Percentiles rank a stretch among this genome's conserved stretches.
Evolutionary conservation across 495 filamentous ascomycete species (phyloP).

Genomic region (Tuber microsphaerosporum): DNA sequence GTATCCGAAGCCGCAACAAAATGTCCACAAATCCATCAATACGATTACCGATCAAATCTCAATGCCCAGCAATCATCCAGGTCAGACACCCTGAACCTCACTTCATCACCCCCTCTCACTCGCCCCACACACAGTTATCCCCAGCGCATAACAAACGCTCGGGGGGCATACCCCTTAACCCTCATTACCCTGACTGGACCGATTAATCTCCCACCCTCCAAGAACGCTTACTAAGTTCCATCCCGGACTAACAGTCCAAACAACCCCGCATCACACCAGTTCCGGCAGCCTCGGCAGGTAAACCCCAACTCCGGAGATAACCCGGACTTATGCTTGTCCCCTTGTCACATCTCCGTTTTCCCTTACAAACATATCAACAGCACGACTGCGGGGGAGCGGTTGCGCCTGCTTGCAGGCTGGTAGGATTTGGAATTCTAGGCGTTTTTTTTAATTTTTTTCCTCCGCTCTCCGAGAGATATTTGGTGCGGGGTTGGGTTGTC

Average conservation of each 20-base stretch:
- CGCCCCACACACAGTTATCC: not conserved
- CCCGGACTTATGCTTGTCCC: not conserved
- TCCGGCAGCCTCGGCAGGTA: not conserved
- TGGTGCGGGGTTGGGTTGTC: not conserved
- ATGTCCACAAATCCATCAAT: not conserved
- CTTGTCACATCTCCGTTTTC: not conserved
- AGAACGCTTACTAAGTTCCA: not conserved
- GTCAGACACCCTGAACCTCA: not conserved
- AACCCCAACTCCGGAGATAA: not conserved
- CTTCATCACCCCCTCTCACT: not conserved
- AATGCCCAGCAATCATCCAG: not conserved
- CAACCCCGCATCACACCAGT: not conserved
- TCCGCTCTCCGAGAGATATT: not conserved
- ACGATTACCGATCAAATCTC: not conserved
- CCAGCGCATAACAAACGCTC: not conserved
- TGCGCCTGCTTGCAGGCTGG: not conserved
- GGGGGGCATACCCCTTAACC: not conserved
- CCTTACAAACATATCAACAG: not conserved
- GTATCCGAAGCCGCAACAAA: not conserved
- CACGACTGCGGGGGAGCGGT: not conserved
- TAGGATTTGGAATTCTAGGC: not conserved
- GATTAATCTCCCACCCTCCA: not conserved
- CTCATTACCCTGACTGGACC: not conserved
- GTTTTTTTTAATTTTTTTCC: not conserved
- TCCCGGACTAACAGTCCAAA: not conserved